A percentile compares a stretch with the other conserved stretches of the same genome.
phyloP scores from a whole-genome alignment of 2,329 filamentous ascomycete genomes.

The Cladosporium sp. region DNA sequence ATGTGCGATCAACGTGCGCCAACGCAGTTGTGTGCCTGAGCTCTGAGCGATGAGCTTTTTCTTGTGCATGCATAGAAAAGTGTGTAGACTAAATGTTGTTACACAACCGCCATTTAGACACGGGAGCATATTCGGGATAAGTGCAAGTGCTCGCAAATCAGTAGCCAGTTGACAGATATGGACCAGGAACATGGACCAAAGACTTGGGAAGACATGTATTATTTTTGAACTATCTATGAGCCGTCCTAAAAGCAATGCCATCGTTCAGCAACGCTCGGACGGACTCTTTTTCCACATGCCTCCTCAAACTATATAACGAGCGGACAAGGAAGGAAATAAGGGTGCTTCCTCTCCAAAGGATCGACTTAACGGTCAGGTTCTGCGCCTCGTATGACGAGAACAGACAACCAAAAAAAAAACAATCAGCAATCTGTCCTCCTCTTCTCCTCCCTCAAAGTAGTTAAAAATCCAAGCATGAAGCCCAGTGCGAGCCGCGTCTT shows the following conservation, averaged over 20 bases:
- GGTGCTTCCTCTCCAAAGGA: constrained; percentile 12
- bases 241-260: background rate
- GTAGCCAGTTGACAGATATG: too few relatives aligned
- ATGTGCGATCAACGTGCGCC: too few relatives aligned
- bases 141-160: too few relatives aligned
- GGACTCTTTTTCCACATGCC: background rate
- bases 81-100: too few relatives aligned
- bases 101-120: too few relatives aligned
- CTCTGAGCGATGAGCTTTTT: too few relatives aligned
- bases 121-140: too few relatives aligned
- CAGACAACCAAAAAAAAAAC: background rate
- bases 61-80: too few relatives aligned
- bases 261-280: background rate
- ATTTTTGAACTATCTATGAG: background rate
- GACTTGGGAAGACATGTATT: background rate
- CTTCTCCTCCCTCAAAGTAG: background rate
- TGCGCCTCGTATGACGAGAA: constrained; percentile 1
- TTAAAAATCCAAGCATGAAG: constrained; percentile 1
- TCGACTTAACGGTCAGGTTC: constrained; percentile 19
- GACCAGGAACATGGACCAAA: background rate
- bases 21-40: too few relatives aligned
- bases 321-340: constrained; percentile 12
- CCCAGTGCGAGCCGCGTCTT: constrained; percentile 3
- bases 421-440: background rate
- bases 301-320: constrained; percentile 3